Evolutionary conservation across 2,329 filamentous ascomycete species (phyloP), one percentile per base, ranked within the genome.

Genomic region (Aureobasidium pullulans): DNA sequence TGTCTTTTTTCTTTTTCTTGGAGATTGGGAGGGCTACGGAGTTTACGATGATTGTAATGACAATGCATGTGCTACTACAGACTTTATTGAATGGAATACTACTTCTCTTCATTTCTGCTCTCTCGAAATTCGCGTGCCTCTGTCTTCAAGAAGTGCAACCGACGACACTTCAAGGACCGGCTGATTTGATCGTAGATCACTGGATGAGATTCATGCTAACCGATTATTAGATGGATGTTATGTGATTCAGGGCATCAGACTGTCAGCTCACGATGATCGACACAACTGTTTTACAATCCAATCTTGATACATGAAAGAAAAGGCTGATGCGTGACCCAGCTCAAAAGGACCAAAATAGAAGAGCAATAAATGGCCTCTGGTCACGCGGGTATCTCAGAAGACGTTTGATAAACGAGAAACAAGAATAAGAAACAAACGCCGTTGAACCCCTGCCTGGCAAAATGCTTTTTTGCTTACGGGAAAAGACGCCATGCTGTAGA

Each of bases 381-480:
- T 56, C 52, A 46, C 52, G 40, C 52, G 52, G 52, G 52, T 56
- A 56, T 56, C 52, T 56, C 52, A 56, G 28, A 54, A 56, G 52
- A 56, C 16, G 15, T 42, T 23, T 23, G 23, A 23, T 23, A 23
- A 36, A 36, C n/a, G 39, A 15, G 37, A 52, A 39, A 23, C 16
- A 36, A 32, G 16, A 23, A 43, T 29, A 54, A 44, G 39, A 44
- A 50, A 36, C 4, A 49, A 34, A 56, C 52, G 52, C 52, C 52
- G 13, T 46, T 36, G 6, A 37, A 40, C n/a, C 10, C 40, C 37
- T 29, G 39, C 52, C 7, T 56, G 29, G 31, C 44, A 36, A 46
- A 28, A 54, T 28, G 32, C 10, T 28, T 49, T 37, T 32, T 28
- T 56, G 52, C 39, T 36, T 28, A n/a, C 52, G 34, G 43, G 37